phyloP scores from a whole-genome alignment of 805 yeast species.

The Candida railenensis region DNA sequence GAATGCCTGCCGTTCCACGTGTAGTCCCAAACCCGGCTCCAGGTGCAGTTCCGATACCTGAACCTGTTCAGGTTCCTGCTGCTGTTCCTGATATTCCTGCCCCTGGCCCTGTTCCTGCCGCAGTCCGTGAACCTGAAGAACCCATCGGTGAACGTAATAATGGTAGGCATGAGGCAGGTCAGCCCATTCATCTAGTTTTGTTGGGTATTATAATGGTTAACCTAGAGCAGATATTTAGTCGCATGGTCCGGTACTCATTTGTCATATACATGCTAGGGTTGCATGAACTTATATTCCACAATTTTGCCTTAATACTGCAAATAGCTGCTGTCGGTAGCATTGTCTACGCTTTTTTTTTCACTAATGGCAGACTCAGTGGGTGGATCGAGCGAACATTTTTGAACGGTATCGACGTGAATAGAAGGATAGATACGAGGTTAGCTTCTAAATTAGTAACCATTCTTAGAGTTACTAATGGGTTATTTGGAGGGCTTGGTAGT shows the following conservation, averaged over 20 bases:
- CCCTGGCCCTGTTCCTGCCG: not conserved
- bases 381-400: conserved; percentile 10
- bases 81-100: not conserved
- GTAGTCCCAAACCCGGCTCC: not conserved
- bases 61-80: not conserved
- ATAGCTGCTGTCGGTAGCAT: conserved; percentile 1
- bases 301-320: conserved; percentile 1
- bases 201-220: conserved; percentile 3
- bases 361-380: conserved; percentile 10
- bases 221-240: not conserved
- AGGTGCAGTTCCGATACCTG: not conserved
- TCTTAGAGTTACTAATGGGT: not conserved
- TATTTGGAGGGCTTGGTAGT: not conserved
- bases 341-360: conserved; percentile 11
- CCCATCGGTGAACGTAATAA: no score
- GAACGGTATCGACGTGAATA: conserved; percentile 9
- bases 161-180: no score
- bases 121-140: not conserved
- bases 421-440: conserved; percentile 10
- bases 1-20: not conserved
- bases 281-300: conserved; percentile 2
- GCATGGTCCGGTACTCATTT: conserved; percentile 6
- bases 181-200: not conserved
- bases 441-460: conserved; percentile 6
- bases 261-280: conserved; percentile 11